Percentiles rank a stretch among this genome's conserved stretches.
phyloP scores from a whole-genome alignment of 768 basidiomycete species.

The Heimioporus sp. region DNA sequence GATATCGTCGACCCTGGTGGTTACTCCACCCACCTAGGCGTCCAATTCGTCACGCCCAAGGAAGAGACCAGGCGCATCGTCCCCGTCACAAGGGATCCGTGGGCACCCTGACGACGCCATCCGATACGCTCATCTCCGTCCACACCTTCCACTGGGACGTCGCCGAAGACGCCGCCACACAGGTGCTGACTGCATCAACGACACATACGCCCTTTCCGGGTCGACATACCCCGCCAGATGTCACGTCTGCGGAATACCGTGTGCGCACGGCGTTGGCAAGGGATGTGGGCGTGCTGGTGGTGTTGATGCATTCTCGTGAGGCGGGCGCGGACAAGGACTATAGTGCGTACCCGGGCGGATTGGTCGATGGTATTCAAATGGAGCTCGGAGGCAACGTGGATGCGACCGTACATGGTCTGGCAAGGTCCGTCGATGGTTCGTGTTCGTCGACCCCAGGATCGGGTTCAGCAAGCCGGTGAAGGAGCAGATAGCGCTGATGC shows the following conservation, averaged over 20 bases:
- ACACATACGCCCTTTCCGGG: conserved; percentile 82
- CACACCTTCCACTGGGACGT: conserved; percentile 28
- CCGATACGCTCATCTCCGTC: conserved; percentile 20
- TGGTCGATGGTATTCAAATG: conserved; percentile 62
- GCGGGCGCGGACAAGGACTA: conserved; percentile 75
- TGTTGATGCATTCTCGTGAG: conserved; percentile 94
- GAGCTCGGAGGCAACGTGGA: conserved; percentile 76
- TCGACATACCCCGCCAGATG: conserved; percentile 43
- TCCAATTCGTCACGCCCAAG: conserved; percentile 57
- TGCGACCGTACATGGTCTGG: conserved; percentile 57
- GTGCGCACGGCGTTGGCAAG: conserved; percentile 58
- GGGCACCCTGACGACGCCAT: conserved; percentile 17
- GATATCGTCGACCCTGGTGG: conserved; percentile 92
- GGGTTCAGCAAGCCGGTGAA: conserved; percentile 89
- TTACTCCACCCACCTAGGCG: conserved; percentile 86
- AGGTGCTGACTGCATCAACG: conserved; percentile 93
- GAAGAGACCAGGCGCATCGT: conserved; percentile 76
- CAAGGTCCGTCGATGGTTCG: conserved; percentile 82
- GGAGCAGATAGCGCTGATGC: conserved; percentile 70
- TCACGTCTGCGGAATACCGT: conserved; percentile 39
- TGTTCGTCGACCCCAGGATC: conserved; percentile 88
- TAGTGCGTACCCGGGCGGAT: conserved; percentile 41
- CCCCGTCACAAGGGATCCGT: conserved; percentile 61
- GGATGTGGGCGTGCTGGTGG: conserved; percentile 67
- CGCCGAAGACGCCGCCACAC: conserved; percentile 47